These are phyloP conservation scores for Mollisiaceae sp. DNA, from an alignment of 2,329 filamentous ascomycete genomes.

Conservation along the genomic window DNA sequence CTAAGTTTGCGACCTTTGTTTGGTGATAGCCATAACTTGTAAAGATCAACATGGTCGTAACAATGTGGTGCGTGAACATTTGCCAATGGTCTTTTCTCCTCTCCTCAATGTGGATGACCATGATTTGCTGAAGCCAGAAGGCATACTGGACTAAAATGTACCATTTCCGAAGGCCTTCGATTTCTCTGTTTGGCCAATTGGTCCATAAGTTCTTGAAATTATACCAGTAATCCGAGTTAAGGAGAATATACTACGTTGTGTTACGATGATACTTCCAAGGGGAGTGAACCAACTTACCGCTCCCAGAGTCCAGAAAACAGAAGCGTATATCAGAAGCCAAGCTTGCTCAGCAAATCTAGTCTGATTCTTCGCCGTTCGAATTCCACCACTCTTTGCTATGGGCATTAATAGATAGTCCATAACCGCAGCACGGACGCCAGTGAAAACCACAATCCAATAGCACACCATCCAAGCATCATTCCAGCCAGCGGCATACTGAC, in stretches of 20 bases:
- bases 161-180: slow-evolving; percentile 77
- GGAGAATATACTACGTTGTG: slow-evolving; percentile 73
- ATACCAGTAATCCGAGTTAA: slow-evolving; percentile 77
- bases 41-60: slow-evolving; percentile 82
- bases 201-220: slow-evolving; percentile 82
- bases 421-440: slow-evolving; percentile 78
- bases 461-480: slow-evolving; percentile 80
- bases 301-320: slow-evolving; percentile 80
- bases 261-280: slow-evolving; percentile 29
- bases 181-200: slow-evolving; percentile 79
- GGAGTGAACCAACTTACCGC: slow-evolving; percentile 62
- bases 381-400: slow-evolving; percentile 72
- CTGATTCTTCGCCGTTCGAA: slow-evolving; percentile 76
- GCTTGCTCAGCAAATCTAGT: slow-evolving; percentile 92
- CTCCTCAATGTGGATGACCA: slow-evolving; percentile 94
- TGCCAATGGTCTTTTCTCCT: slow-evolving; percentile 93
- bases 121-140: slow-evolving; percentile 93
- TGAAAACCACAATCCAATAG: slow-evolving; percentile 84
- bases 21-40: slow-evolving; percentile 86
- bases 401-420: slow-evolving; percentile 91
- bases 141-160: slow-evolving; percentile 91
- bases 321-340: slow-evolving; percentile 87
- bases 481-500: slow-evolving; percentile 75
- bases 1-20: slow-evolving; percentile 85
- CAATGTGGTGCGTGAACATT: slow-evolving; percentile 93